Conservation (phyloP, 2,329 filamentous ascomycete genomes). For the Ceratocystis variospora region DNA sequence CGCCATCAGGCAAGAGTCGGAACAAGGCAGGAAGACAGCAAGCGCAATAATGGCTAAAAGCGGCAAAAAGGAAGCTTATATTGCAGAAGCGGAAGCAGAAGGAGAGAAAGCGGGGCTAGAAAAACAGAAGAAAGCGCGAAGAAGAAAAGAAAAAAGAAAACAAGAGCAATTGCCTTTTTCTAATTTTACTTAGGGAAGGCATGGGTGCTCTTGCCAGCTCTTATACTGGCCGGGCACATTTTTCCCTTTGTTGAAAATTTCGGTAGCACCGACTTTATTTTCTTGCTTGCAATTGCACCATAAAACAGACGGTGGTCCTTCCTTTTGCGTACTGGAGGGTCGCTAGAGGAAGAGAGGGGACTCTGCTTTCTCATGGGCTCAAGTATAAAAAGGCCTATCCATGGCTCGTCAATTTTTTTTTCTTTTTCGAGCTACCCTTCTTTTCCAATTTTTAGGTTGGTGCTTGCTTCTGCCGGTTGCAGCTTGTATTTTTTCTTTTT, state of each 20-base stretch:
- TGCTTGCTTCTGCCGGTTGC: neutral
- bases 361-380: no score
- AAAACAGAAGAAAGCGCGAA: neutral
- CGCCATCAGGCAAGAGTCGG: neutral
- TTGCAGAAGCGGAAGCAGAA: neutral
- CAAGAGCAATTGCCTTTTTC: neutral
- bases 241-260: neutral
- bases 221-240: neutral
- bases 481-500: neutral
- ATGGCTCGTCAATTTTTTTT: neutral
- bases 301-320: neutral
- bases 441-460: neutral
- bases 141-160: neutral
- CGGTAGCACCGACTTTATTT: slow-evolving; percentile 2
- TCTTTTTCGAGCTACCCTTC: neutral
- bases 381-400: neutral
- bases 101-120: neutral
- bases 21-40: neutral
- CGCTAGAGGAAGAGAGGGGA: neutral
- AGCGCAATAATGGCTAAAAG: neutral
- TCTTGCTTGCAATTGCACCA: neutral
- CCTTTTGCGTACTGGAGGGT: neutral
- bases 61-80: neutral
- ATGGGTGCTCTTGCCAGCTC: neutral
- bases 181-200: neutral